These are phyloP conservation scores for Orobanche coerulescens DNA, from an alignment of 257 asterid genomes.

Conservation along the genomic window DNA sequence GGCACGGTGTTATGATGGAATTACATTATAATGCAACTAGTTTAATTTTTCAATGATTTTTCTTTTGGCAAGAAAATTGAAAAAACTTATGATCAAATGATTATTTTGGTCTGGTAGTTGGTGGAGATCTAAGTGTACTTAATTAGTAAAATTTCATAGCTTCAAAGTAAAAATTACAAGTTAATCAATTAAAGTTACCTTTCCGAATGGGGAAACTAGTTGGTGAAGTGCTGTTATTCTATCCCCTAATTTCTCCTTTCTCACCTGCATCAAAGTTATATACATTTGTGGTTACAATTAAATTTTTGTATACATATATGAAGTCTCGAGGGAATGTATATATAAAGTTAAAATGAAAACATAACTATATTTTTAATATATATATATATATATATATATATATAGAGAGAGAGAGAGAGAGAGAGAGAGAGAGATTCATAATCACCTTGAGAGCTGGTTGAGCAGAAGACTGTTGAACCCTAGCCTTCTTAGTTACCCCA, in stretches of 20 bases:
- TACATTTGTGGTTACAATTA: background rate
- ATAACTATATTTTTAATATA: background rate
- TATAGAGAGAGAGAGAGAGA: background rate
- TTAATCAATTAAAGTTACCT: constrained; percentile 40
- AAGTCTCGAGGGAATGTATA: background rate
- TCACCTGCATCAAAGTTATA: constrained; percentile 46
- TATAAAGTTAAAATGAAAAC: background rate
- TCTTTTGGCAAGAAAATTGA: constrained; percentile 24
- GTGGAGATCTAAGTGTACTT: background rate
- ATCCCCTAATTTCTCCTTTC: constrained; percentile 92
- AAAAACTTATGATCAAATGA: constrained; percentile 11
- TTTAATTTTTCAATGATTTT: background rate
- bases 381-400: no score
- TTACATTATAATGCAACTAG: no score
- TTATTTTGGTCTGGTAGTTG: constrained; percentile 12
- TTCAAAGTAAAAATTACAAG: no score
- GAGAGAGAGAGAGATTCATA: background rate
- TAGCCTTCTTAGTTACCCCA: constrained; percentile 70
- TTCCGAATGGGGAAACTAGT: constrained; percentile 96
- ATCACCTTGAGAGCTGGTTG: constrained; percentile 70
- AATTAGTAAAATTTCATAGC: background rate
- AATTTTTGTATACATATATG: background rate
- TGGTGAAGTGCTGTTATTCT: constrained; percentile 94
- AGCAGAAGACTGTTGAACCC: constrained; percentile 70
- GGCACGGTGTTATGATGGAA: no score